These are phyloP conservation scores for Rachicladosporium sp. DNA, from an alignment of 2,329 filamentous ascomycete species.

Conservation along the genomic window DNA sequence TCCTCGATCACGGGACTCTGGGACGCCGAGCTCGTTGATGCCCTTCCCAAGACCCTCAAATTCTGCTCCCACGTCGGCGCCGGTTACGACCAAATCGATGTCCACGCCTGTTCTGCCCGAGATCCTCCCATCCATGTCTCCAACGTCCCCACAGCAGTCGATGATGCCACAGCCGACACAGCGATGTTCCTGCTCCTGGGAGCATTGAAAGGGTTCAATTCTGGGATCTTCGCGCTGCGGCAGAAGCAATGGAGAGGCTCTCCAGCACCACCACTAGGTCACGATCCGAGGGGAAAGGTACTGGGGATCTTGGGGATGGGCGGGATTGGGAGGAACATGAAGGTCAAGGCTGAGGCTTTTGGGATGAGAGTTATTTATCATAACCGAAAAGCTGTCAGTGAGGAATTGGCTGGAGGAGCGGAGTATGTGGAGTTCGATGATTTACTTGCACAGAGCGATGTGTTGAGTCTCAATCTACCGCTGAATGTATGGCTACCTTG, in stretches of 20 bases:
- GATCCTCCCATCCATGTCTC: slow-evolving; percentile 53
- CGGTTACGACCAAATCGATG: slow-evolving; percentile 74
- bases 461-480: slow-evolving; percentile 51
- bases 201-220: slow-evolving; percentile 61
- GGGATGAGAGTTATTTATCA: slow-evolving; percentile 66
- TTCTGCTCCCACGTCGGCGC: slow-evolving; percentile 44
- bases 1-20: slow-evolving; percentile 53
- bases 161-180: slow-evolving; percentile 72
- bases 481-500: slow-evolving; percentile 52
- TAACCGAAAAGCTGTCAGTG: slow-evolving; percentile 51
- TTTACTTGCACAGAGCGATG: slow-evolving; percentile 54
- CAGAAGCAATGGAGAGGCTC: slow-evolving; percentile 55
- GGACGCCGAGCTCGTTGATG: slow-evolving; percentile 56
- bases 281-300: slow-evolving; percentile 66
- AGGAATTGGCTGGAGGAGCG: slow-evolving; percentile 44
- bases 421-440: slow-evolving; percentile 64
- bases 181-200: slow-evolving; percentile 73
- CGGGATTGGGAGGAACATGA: slow-evolving; percentile 68
- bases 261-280: slow-evolving; percentile 46
- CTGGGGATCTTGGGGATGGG: slow-evolving; percentile 79
- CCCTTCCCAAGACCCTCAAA: slow-evolving; percentile 25
- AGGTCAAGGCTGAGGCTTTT: slow-evolving; percentile 60
- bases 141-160: slow-evolving; percentile 69
- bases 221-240: slow-evolving; percentile 53
- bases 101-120: slow-evolving; percentile 55